Evolutionary conservation across 2,329 filamentous ascomycete genomes (phyloP).

Genomic region (Ophiostoma sp.): DNA sequence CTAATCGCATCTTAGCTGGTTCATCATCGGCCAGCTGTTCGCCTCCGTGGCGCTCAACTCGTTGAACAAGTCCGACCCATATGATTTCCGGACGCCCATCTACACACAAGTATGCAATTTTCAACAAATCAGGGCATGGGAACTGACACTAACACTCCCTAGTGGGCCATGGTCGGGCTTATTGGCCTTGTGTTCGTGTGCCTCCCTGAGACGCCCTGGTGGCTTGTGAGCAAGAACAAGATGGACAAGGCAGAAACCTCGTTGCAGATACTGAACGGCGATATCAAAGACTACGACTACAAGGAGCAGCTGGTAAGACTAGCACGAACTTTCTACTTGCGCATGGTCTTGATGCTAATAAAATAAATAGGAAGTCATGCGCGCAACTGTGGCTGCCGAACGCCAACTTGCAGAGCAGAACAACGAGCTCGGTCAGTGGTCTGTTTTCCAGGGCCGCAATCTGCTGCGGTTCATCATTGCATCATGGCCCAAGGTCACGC

Average conservation of each 20-base stretch:
- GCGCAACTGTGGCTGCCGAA: slow-evolving; percentile 34
- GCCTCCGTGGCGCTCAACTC: slow-evolving; percentile 39
- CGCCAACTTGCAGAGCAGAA: slow-evolving; percentile 31
- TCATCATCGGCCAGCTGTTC: slow-evolving; percentile 39
- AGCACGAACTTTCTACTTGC: not conserved
- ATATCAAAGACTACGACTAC: not conserved
- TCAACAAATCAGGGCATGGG: not conserved
- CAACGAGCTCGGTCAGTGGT: slow-evolving; percentile 31
- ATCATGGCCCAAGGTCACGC: slow-evolving; percentile 37
- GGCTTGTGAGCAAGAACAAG: not conserved
- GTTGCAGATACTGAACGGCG: not conserved
- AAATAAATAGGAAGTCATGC: slow-evolving; percentile 32
- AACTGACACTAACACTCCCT: not conserved
- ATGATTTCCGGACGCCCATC: slow-evolving; percentile 36
- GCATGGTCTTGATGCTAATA: not conserved
- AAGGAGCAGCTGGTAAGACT: not conserved
- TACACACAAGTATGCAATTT: slow-evolving; percentile 25
- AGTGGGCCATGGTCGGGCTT: not conserved
- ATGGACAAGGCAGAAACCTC: not conserved
- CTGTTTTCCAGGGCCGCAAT: slow-evolving; percentile 37
- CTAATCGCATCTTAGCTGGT: slow-evolving; percentile 31
- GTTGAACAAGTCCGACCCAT: slow-evolving; percentile 32
- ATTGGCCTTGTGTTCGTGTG: not conserved
- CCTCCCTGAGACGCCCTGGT: not conserved
- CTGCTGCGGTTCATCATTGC: slow-evolving; percentile 36